phyloP scores from a whole-genome alignment of 2,329 filamentous ascomycete genomes.

The Colletotrichum sp. region DNA sequence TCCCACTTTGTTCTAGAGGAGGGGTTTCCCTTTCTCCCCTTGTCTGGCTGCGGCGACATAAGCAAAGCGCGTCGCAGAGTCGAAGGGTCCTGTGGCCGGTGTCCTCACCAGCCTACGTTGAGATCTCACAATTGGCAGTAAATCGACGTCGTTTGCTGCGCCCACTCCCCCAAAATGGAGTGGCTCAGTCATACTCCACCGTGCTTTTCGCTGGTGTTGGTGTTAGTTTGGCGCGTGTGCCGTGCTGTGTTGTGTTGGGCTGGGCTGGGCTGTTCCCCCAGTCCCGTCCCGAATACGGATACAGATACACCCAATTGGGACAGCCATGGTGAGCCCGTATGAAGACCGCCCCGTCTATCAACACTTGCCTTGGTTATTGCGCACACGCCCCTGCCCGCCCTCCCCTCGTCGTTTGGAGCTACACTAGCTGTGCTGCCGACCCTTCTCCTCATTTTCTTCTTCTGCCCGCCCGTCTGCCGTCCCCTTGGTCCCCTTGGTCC shows the following conservation, averaged over 20 bases:
- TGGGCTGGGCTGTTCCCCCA: neutral
- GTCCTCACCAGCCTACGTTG: neutral
- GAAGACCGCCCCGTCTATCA: neutral
- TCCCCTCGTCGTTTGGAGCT: neutral
- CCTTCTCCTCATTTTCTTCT: neutral
- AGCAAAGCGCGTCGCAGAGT: slow-evolving; percentile 2
- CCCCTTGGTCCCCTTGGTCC: neutral
- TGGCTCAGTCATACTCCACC: neutral
- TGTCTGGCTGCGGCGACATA: neutral
- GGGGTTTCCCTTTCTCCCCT: neutral
- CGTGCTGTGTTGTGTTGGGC: neutral
- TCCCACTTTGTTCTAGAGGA: neutral
- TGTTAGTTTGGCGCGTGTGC: neutral
- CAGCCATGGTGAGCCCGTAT: neutral
- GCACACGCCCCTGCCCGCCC: neutral
- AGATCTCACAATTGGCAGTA: slow-evolving; percentile 16
- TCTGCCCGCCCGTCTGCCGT: neutral
- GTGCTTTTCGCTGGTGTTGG: neutral
- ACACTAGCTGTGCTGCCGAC: neutral
- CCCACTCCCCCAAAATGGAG: neutral
- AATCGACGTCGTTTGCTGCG: neutral
- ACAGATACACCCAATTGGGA: neutral
- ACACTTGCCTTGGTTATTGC: neutral
- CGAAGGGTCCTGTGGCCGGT: slow-evolving; percentile 7
- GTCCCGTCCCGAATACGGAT: neutral